A percentile compares a stretch with the other conserved stretches of the same genome.
These are phyloP conservation scores for Penicillium sp. DNA, from an alignment of 2,329 filamentous ascomycete species.

Conservation along the genomic window DNA sequence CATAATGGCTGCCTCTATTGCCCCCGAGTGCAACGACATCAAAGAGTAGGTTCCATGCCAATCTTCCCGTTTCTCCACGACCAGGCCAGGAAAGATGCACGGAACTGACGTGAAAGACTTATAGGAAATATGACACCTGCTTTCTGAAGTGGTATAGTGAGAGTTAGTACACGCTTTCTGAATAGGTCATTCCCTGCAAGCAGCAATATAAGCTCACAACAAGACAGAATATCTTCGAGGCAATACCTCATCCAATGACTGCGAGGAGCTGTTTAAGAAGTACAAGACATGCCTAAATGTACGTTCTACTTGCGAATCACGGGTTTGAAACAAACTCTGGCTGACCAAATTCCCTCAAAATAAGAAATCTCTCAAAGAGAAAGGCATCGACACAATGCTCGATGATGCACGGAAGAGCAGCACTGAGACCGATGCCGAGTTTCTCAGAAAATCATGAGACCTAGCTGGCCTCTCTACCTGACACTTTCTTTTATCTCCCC, in stretches of 20 bases:
- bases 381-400: slow-evolving; percentile 90
- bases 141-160: slow-evolving; percentile 99
- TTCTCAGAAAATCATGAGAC: slow-evolving; percentile 53
- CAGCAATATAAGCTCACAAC: slow-evolving; percentile 18
- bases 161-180: slow-evolving; percentile 60
- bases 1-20: slow-evolving; percentile 89
- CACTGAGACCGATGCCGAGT: slow-evolving; percentile 79
- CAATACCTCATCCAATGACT: slow-evolving; percentile 81
- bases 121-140: slow-evolving; percentile 90
- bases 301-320: slow-evolving; percentile 35
- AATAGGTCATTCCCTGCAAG: not conserved
- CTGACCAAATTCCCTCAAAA: not conserved
- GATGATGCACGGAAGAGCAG: slow-evolving; percentile 89
- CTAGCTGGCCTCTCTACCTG: not conserved
- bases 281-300: slow-evolving; percentile 88
- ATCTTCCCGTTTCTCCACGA: slow-evolving; percentile 10
- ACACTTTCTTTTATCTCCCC: slow-evolving; percentile 4
- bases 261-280: slow-evolving; percentile 79
- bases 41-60: slow-evolving; percentile 72
- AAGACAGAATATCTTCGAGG: slow-evolving; percentile 82
- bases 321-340: not conserved
- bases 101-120: slow-evolving; percentile 17
- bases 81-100: slow-evolving; percentile 1
- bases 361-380: slow-evolving; percentile 81
- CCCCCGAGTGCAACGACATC: slow-evolving; percentile 90